phyloP scores from a whole-genome alignment of 164 flowering plant genomes.

The Tetrastigma voinierianum region DNA sequence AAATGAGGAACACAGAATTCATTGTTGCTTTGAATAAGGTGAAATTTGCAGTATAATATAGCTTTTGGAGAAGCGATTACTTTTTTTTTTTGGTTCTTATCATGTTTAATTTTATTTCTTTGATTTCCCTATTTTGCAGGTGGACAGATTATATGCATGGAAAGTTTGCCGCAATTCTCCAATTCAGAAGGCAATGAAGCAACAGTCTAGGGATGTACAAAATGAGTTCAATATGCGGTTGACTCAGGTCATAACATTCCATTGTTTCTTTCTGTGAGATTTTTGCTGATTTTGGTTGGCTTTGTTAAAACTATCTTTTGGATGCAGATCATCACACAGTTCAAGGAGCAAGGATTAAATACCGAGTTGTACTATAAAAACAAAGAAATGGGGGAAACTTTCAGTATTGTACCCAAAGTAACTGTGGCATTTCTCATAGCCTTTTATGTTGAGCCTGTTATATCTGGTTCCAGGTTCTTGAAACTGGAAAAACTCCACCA shows the following conservation, averaged over 20 bases:
- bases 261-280: background rate
- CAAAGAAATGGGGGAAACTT: constrained; percentile 87
- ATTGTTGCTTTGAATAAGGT: constrained; percentile 97
- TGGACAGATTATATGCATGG: constrained; percentile 97
- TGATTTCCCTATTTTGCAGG: constrained; percentile 38
- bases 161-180: constrained; percentile 80
- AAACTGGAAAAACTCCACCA: background rate
- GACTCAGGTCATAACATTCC: constrained; percentile 38
- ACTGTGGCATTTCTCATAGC: constrained; percentile 45
- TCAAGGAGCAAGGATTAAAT: constrained; percentile 90
- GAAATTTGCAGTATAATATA: background rate
- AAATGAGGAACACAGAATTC: constrained; percentile 92
- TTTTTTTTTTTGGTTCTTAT: background rate
- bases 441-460: background rate
- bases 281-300: background rate
- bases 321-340: constrained; percentile 66
- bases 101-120: constrained; percentile 4
- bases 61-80: background rate
- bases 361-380: constrained; percentile 91
- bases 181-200: constrained; percentile 72
- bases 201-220: constrained; percentile 77
- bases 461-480: background rate
- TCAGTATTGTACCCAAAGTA: constrained; percentile 93
- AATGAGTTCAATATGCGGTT: constrained; percentile 82
- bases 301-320: background rate